Evolutionary conservation across 176 grass and related monocot species (phyloP), one percentile per base, ranked within the genome.

Genomic region (Bromus sterilis): DNA sequence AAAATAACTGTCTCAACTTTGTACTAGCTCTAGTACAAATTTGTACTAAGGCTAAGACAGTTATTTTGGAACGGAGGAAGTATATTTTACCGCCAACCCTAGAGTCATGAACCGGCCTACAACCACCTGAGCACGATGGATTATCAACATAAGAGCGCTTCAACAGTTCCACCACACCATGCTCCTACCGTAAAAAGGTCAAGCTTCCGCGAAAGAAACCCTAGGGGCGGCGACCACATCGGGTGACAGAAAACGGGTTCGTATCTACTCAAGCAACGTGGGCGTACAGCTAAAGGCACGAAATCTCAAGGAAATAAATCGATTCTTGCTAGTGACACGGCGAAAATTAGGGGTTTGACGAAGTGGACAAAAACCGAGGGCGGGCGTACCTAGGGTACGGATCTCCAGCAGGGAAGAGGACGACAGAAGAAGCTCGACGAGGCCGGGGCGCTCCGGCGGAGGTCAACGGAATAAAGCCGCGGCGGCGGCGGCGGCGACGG

Each of bases 331-430:
- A 21, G n/a, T n/a, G n/a, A 31, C 12, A 20, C 25, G 29, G 56
- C 64, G 42, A 73, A 26, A 33, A 82, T 49, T 55, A 66, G 15
- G 29, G 56, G 48, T 5, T 5, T 57, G 31, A 15, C 15, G 57
- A 78, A 78, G 73, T 56, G 28, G 26, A 79, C 4, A 1, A 30
- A 30, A 29, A 58, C 6, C 70, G 72, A 57, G 66, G n/a, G n/a
- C n/a, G n/a, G n/a, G 80, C 86, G 83, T 88, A 88, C 86, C 80
- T 5, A 53, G 33, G 26, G 74, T 65, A 1, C 64, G 32, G 55
- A 87, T 82, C 53, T 71, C 80, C 42, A 42, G 65, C 24, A 41
- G 41, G 25, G 12, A 48, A 26, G 26, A 13, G 26, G 32, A 36
- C 10, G 15, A 34, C 18, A 6, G 42, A 31, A 11, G 42, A 42